Base-by-base conservation (phyloP, 129 eudicot species). In the Kitagawia praeruptora region DNA sequence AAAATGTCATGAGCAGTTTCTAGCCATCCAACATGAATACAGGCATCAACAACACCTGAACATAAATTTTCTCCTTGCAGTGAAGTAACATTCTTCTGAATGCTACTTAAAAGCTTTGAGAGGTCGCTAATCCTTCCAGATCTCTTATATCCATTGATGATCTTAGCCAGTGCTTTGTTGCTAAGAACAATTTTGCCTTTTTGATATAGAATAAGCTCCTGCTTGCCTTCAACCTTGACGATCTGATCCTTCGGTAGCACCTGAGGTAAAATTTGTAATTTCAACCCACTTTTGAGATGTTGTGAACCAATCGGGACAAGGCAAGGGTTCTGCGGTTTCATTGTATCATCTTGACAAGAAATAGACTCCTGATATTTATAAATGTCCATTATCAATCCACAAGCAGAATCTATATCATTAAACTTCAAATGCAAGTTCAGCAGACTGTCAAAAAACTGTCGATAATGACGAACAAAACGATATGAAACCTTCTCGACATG, bases 1-100 rank as follows among this genome's bases (percentile, higher is more conserved):
- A 95, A 45, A 75, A 92, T 89, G 85, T 95, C 98, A 83, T 95
- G 98, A 14, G 97, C 94, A 5, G 88, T 95, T 79, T 92, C 94
- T 46, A 93, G 76, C 93, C 96, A 92, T 41, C 99, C 99, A 79
- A 91, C 54, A 67, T 84, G 81, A 58, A 92, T 87, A 83, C 96
- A 92, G 40, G 96, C 91, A 61, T 86, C 89, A 76, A 92, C 73
- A 19, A 95, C 96, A 73, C 87, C 82, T 77, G 70, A 70, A 78
- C 81, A 89, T 25, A 87, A 38, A 81, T 81, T 78, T 76, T 81
- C 75, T 74, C 79, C 83, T 56, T 79, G 83, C 40, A 63, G 31
- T 7, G 76, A 53, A 41, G 48, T 77, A 25, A 49, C 75, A 76
- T 58, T 78, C 34, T 54, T 85, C 77, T 86, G 81, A 41, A 95